These are phyloP conservation scores for Wickerhamiella spandovensis DNA, from an alignment of 805 yeast species.

Conservation along the genomic window DNA sequence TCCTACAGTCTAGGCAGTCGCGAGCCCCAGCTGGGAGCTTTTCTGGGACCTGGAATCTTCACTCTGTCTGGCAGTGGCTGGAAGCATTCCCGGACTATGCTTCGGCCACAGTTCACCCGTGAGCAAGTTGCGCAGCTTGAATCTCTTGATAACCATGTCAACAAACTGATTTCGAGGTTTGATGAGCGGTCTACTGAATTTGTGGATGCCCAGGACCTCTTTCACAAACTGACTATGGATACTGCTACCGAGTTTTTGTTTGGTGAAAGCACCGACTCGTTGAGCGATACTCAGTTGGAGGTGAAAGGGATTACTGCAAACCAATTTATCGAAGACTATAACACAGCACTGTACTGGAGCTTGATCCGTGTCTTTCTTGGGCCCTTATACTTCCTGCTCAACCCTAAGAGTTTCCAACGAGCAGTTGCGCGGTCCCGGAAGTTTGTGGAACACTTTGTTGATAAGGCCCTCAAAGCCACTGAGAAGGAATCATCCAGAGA, in stretches of 20 bases:
- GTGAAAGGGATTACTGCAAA: conserved; percentile 15
- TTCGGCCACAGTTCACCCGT: conserved; percentile 21
- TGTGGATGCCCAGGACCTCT: conserved; percentile 16
- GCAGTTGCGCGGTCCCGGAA: conserved; percentile 24
- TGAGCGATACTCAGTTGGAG: conserved; percentile 1
- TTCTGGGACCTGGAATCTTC: conserved; percentile 27
- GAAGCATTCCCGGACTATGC: conserved; percentile 21
- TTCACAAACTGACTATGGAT: conserved; percentile 17
- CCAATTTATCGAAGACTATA: conserved; percentile 16
- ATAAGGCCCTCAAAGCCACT: conserved; percentile 8
- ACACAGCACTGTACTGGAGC: not conserved
- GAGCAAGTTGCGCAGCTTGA: conserved; percentile 18
- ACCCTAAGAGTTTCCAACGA: conserved; percentile 11
- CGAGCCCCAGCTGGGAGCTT: conserved; percentile 16
- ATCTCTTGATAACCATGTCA: conserved; percentile 17
- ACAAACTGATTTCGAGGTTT: conserved; percentile 13
- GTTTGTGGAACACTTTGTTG: conserved; percentile 25
- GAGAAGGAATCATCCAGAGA: conserved; percentile 18
- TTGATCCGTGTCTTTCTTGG: conserved; percentile 15
- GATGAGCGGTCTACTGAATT: conserved; percentile 8
- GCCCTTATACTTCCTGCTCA: conserved; percentile 14
- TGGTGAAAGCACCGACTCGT: conserved; percentile 18
- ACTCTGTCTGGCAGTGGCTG: conserved; percentile 25
- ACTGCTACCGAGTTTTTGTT: conserved; percentile 20
- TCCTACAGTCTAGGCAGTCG: conserved; percentile 23